These are phyloP conservation scores for Globisporangium viniferum DNA, from an alignment of 352 stramenopile species.

Conservation along the genomic window DNA sequence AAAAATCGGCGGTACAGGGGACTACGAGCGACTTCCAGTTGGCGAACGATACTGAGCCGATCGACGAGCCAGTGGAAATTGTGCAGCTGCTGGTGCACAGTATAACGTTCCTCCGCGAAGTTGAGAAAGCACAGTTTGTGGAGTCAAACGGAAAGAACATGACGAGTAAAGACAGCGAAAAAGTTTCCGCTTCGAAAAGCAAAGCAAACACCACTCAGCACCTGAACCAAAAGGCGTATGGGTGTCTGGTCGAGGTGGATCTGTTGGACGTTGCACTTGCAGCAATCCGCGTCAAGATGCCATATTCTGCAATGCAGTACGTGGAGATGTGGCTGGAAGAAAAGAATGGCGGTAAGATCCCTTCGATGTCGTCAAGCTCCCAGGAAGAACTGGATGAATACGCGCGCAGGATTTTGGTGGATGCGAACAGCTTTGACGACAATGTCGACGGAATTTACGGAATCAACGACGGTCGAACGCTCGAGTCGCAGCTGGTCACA, in stretches of 20 bases:
- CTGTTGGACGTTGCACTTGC: conserved; percentile 62
- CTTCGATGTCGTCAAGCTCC: conserved; percentile 27
- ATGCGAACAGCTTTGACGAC: conserved; percentile 59
- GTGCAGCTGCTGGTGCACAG: conserved; percentile 74
- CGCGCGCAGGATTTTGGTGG: conserved; percentile 54
- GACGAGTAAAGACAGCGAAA: conserved; percentile 11
- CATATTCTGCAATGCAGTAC: conserved; percentile 87
- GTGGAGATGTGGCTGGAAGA: conserved; percentile 86
- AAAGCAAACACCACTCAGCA: conserved; percentile 3
- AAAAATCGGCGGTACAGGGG: not conserved
- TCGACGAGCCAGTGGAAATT: conserved; percentile 30
- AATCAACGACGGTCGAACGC: conserved; percentile 67
- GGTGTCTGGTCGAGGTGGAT: conserved; percentile 57
- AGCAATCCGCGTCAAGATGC: conserved; percentile 75
- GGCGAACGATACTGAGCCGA: not conserved
- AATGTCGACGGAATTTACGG: conserved; percentile 76
- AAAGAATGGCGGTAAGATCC: conserved; percentile 43
- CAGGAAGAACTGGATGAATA: conserved; percentile 31
- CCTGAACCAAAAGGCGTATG: conserved; percentile 42
- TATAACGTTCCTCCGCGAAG: conserved; percentile 80
- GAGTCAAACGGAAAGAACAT: conserved; percentile 43
- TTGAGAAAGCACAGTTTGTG: conserved; percentile 70
- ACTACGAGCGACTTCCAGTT: not conserved
- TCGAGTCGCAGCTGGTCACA: conserved; percentile 67
- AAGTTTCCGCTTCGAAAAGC: not conserved